Conservation (phyloP, 2,329 filamentous ascomycete genomes). For the Drechslerella stenobrocha region DNA sequence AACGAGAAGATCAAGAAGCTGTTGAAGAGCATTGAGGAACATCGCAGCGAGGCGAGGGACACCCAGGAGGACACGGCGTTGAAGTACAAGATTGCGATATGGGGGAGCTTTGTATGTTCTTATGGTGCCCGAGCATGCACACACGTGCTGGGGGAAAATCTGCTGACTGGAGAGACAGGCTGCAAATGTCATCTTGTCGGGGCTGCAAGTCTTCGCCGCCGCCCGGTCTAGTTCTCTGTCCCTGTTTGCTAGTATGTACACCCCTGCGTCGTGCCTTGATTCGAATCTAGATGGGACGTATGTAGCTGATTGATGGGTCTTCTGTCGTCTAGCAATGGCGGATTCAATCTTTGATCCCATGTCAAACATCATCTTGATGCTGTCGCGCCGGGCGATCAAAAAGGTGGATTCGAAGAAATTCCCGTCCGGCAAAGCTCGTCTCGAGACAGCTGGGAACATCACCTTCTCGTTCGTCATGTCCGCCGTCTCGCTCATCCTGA, state of each 20-base stretch:
- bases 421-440: constrained; percentile 86
- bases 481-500: constrained; percentile 84
- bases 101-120: constrained; percentile 59
- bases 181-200: constrained; percentile 77
- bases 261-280: too few species aligned
- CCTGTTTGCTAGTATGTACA: constrained; percentile 85
- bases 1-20: constrained; percentile 92
- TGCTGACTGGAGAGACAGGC: constrained; percentile 53
- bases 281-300: too few species aligned
- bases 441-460: constrained; percentile 95
- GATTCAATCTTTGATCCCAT: constrained; percentile 92
- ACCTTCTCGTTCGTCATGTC: constrained; percentile 97
- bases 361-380: constrained; percentile 82
- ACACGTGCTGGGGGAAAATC: neutral
- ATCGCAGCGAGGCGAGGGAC: constrained; percentile 77
- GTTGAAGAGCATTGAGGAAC: constrained; percentile 90
- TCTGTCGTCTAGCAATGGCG: constrained; percentile 58
- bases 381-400: constrained; percentile 84
- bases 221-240: constrained; percentile 86
- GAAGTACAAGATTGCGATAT: constrained; percentile 64
- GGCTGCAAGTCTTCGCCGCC: constrained; percentile 85
- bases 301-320: constrained; percentile 15
- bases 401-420: constrained; percentile 83
- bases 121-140: neutral
- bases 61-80: constrained; percentile 79